Base-by-base conservation (phyloP, 805 yeast genomes). In the Kockiozyma suomiensis region DNA sequence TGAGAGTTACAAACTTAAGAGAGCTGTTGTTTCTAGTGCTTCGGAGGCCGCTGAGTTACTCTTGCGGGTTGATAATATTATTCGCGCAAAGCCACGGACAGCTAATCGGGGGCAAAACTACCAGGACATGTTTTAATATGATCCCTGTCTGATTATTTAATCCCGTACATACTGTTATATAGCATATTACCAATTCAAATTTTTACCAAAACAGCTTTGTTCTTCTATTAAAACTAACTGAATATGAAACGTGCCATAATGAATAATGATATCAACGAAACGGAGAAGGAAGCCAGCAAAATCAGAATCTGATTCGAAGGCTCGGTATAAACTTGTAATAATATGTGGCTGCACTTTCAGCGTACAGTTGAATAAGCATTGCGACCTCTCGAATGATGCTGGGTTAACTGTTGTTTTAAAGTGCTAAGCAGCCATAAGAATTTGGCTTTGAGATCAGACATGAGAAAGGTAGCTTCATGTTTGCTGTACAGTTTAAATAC, bases 31-130 rank as follows among this genome's bases (percentile, higher is more conserved):
- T 17, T 83, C 91, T 13, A 86, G 96, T 49, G 98, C 99, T 4
- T 81, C 96, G n/a, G 99, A 94, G 78, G 99, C 99, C 33, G 96
- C 98, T 4, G 98, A 94, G 78, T 92, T 94, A 50, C 81, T 94
- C 67, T 78, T 94, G 70, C 85, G 99, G 73, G 99, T 94, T 45
- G 99, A 94, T 74, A 93, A 94, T 75, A 94, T 94, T 67, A 90
- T 94, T 65, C 85, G 97, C 68, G 98, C 99, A 35, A 92, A 89
- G 74, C 99, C 99, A 65, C 83, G 99, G 77, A 92, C 99, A 46
- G 64, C 66, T 5, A 49, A 59, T 37, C 47, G 66, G 37, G 52
- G 52, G 35, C 47, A 46, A 40, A 49, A 54, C 40, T 49, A 47
- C 38, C 52, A 42, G 25, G 54, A 56, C 25, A 49, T 49, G 59